Conservation (phyloP, 345 rosid species). For the Cardamine chenopodiifolia region DNA sequence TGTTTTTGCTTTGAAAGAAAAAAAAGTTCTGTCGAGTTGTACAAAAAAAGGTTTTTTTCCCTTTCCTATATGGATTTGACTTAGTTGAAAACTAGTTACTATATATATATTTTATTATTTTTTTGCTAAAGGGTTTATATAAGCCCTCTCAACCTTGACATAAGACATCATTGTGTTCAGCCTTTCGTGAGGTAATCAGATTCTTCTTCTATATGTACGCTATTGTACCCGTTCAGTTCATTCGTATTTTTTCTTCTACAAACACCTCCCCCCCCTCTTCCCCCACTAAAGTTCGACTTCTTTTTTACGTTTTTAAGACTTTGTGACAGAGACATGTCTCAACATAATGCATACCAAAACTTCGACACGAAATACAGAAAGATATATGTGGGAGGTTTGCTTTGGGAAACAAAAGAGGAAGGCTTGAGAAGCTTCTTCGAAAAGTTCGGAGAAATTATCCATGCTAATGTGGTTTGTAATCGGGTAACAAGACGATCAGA, state of each 20-base stretch:
- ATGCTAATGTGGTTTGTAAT: conserved; percentile 48
- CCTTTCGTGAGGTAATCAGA: not conserved
- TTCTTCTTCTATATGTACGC: not conserved
- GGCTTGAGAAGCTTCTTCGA: conserved; percentile 35
- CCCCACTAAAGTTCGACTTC: not conserved
- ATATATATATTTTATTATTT: no score
- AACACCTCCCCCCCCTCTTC: no score
- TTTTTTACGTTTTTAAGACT: not conserved
- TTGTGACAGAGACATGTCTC: not conserved
- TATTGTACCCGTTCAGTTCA: not conserved
- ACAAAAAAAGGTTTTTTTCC: no score
- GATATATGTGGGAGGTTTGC: conserved; percentile 5
- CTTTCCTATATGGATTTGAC: not conserved
- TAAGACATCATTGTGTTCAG: not conserved
- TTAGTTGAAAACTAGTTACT: not conserved
- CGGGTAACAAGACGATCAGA: conserved; percentile 42
- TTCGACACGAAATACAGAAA: not conserved
- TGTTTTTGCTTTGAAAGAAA: no score
- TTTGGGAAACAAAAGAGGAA: not conserved
- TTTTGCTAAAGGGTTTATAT: no score
- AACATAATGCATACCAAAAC: not conserved
- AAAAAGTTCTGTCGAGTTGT: not conserved
- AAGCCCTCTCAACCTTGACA: not conserved
- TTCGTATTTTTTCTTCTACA: no score
- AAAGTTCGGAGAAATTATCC: conserved; percentile 47